Evolutionary conservation across 495 filamentous ascomycete species (phyloP).

Genomic region (Tetracladium setigerum): DNA sequence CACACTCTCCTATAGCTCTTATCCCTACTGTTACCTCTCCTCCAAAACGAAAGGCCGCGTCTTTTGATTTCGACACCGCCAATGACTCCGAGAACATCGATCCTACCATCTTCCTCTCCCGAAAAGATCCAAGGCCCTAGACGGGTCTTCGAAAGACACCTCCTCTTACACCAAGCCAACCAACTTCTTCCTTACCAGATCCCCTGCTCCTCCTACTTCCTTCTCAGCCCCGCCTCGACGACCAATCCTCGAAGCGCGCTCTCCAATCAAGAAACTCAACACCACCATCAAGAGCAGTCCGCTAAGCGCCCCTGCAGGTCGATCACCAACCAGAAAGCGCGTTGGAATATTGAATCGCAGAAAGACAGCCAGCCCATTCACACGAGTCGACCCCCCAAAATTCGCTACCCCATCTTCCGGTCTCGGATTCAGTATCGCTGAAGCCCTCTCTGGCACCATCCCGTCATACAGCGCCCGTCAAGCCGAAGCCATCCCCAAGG

Average conservation of each 20-base stretch:
- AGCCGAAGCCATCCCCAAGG: not conserved
- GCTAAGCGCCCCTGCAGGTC: slow-evolving; percentile 49
- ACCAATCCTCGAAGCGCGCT: slow-evolving; percentile 19
- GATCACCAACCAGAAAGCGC: slow-evolving; percentile 56
- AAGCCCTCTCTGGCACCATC: slow-evolving; percentile 65
- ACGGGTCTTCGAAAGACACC: slow-evolving; percentile 33
- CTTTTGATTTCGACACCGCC: slow-evolving; percentile 27
- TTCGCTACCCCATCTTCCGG: slow-evolving; percentile 21
- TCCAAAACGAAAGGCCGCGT: slow-evolving; percentile 13
- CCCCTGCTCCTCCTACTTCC: slow-evolving; percentile 16
- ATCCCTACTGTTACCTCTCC: slow-evolving; percentile 1
- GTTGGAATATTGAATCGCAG: slow-evolving; percentile 54
- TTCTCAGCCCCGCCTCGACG: slow-evolving; percentile 23
- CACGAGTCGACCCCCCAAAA: slow-evolving; percentile 52
- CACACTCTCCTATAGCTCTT: slow-evolving; percentile 1
- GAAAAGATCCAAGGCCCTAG: slow-evolving; percentile 55
- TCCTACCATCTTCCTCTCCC: slow-evolving; percentile 53
- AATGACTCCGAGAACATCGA: slow-evolving; percentile 77
- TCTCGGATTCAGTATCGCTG: slow-evolving; percentile 62
- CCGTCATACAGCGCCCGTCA: slow-evolving; percentile 39
- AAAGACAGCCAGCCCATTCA: slow-evolving; percentile 41
- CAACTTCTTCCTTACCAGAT: slow-evolving; percentile 25
- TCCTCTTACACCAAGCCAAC: slow-evolving; percentile 18
- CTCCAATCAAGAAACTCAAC: slow-evolving; percentile 35
- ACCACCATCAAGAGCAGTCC: slow-evolving; percentile 36